Evolutionary conservation across 179 eudicot species (phyloP), one percentile per base, ranked within the genome.

Genomic region (Actinidia chinensis): DNA sequence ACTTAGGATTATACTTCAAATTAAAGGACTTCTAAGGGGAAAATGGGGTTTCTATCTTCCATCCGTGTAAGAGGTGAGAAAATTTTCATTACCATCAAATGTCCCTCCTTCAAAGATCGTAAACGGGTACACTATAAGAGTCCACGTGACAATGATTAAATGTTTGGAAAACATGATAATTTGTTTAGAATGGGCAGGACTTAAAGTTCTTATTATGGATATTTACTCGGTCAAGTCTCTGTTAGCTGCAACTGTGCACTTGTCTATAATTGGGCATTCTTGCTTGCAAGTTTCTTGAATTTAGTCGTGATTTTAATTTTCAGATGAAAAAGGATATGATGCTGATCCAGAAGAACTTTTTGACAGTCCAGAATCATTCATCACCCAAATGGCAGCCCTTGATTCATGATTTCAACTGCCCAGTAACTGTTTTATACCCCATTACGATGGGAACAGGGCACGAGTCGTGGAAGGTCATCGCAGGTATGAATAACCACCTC

Each of bases 371-470:
- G 70, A 95, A 95, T 78, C 98, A 95, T 89, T 95, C 98, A 71
- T 95, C 99, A n/a, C n/a, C 71, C 99, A 95, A 86, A 95, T 95
- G 99, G 99, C 99, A 60, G 97, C 99, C 58, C 89, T 95, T 23
- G 99, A 95, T 89, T 95, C 71, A 91, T 95, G 90, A 98, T 95
- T 78, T 92, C 99, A 36, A 89, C 88, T 71, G 96, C 98, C 56
- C n/a, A 95, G 98, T 82, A 75, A 89, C 79, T 80, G 82, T 44
- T 95, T 95, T 79, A 72, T 95, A 68, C 98, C 99, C 33, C 87
- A 98, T 60, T 95, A 95, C 61, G 98, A 95, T 76, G 99, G 99
- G 50, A 95, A 95, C 88, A 95, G 93, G 99, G 99, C 99, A 79
- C 89, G 86, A 84, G 80, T 95, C 9, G 99, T 95, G 65, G 99